Evolutionary conservation across 1,139 yeast species (phyloP), one percentile per base, ranked within the genome.

Genomic region (Scheffersomyces quercinus): DNA sequence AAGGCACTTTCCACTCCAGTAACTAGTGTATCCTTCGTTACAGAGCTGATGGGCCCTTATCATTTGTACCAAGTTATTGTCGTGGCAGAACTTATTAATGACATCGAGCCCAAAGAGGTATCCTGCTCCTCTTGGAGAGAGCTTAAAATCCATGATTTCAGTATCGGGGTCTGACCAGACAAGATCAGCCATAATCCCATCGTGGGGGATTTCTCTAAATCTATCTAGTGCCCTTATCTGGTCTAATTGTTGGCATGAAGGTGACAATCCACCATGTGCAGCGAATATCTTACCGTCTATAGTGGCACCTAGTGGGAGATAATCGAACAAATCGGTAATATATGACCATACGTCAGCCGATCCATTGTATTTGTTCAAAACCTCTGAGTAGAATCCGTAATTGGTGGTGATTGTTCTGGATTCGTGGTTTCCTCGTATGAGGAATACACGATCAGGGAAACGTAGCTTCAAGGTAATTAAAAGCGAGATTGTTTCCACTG

Each of bases 101-200:
- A 93, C 91, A 55, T 89, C 95, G 44, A 82, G 75, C 29, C 99
- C 99, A 73, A 95, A 95, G 28, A 95, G 88, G 65, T 91, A 95
- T 7, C 99, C 99, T 6, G 99, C 99, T 34, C 99, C 99, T 59
- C 99, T 70, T 2, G 99, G 96, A 12, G 95, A 85, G 30, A 93
- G 77, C 51, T 90, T 85, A 64, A 93, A 95, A 58, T 90, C 95
- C 45, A 83, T 73, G 43, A 86, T 78, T 47, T 85, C 88, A 31
- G 88, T 90, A 60, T 95, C 99, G 0, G 99, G 99, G 58, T 93
- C 99, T 10, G 96, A 86, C 99, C 99, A 93, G 13, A 93, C 97
- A 45, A 93, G 71, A 64, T 93, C 99, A 0, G 99, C 98, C 98
- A 93, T 95, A 28, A 97, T 96, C 0, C 99, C 99, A 62, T 93